Percentiles rank a stretch among this genome's conserved stretches.
These are phyloP conservation scores for Thielaviopsis populi DNA, from an alignment of 2,329 filamentous ascomycete species.

Conservation along the genomic window DNA sequence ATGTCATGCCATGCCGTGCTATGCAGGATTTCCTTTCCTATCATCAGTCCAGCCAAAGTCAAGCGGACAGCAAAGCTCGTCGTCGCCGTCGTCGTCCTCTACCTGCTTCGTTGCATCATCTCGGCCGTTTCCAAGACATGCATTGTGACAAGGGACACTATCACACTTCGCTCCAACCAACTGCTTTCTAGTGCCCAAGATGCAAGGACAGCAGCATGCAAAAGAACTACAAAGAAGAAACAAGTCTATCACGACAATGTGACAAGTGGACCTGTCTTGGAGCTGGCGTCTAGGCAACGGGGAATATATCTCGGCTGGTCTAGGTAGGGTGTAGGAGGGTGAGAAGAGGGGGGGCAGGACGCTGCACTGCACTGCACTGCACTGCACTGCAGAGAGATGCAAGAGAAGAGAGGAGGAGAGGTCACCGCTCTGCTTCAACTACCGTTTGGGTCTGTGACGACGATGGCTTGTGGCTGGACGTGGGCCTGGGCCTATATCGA, in stretches of 20 bases:
- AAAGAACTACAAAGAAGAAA: background rate
- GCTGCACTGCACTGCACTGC: background rate
- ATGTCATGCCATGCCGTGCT: too few relatives aligned
- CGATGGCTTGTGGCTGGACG: background rate
- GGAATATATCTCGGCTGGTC: too few relatives aligned
- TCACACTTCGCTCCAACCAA: background rate
- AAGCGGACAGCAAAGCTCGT: too few relatives aligned
- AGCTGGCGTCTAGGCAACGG: background rate
- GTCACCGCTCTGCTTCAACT: background rate
- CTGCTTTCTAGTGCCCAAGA: background rate
- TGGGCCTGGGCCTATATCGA: background rate
- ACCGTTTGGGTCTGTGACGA: background rate
- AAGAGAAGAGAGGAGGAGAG: background rate
- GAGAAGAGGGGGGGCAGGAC: background rate
- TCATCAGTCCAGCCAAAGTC: too few relatives aligned
- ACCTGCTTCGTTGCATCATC: background rate
- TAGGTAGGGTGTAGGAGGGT: too few relatives aligned
- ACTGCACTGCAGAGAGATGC: background rate
- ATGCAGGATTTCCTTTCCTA: background rate
- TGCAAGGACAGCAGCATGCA: background rate
- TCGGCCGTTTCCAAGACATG: background rate
- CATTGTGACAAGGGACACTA: background rate
- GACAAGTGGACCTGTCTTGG: background rate
- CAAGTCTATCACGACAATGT: background rate
- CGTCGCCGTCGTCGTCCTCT: too few relatives aligned